These are phyloP conservation scores for Cupressus sempervirens DNA, from an alignment of 75 land plant genomes.

Conservation along the genomic window DNA sequence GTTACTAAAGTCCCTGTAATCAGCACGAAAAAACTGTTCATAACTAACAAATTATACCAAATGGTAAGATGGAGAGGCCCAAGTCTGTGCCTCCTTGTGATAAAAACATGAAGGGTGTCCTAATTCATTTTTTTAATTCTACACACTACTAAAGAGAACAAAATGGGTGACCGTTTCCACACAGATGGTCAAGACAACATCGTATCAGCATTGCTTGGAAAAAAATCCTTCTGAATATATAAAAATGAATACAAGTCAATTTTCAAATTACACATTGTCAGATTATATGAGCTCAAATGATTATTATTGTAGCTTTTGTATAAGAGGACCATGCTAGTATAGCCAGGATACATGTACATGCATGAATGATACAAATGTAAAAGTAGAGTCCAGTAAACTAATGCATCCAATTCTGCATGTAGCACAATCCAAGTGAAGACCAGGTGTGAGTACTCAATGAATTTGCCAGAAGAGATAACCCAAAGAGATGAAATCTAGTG, in stretches of 20 bases:
- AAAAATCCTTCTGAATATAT: too few relatives aligned
- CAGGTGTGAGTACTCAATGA: too few relatives aligned
- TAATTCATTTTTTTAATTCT: neutral
- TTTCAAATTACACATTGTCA: neutral
- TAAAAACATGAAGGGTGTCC: neutral
- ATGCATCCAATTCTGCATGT: too few relatives aligned
- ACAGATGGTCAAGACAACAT: neutral
- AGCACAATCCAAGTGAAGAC: too few relatives aligned
- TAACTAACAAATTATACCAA: neutral
- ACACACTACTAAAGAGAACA: neutral
- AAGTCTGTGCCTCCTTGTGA: neutral
- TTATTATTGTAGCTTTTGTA: too few relatives aligned
- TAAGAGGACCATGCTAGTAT: too few relatives aligned
- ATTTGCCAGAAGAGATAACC: too few relatives aligned
- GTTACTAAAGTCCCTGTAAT: neutral
- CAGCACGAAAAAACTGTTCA: neutral
- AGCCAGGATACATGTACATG: too few relatives aligned
- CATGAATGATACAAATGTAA: too few relatives aligned
- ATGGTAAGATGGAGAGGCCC: neutral
- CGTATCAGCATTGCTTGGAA: neutral
- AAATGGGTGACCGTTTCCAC: neutral
- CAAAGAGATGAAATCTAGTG: too few relatives aligned
- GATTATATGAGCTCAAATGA: too few relatives aligned
- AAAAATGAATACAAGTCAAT: neutral
- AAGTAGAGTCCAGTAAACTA: too few relatives aligned